Percentiles rank a stretch among this genome's conserved stretches.
phyloP scores from a whole-genome alignment of 768 basidiomycete species.

The Cystobasidium onofrii region DNA sequence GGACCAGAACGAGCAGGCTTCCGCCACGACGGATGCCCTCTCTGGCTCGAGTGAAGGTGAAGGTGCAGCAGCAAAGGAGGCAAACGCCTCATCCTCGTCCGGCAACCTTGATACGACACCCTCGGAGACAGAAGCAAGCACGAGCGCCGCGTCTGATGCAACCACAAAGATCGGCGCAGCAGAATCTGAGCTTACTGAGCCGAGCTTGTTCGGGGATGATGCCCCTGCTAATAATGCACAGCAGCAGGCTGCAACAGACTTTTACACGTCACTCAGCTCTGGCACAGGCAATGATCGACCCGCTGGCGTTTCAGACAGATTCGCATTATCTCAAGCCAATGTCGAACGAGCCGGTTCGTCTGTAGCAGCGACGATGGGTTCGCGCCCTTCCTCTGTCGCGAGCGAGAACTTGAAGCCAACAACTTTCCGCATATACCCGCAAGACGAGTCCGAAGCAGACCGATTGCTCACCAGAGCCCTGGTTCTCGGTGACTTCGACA shows the following conservation, averaged over 20 bases:
- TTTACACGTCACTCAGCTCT: slow-evolving; percentile 72
- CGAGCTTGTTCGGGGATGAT: slow-evolving; percentile 80
- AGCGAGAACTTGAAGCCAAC: slow-evolving; percentile 63
- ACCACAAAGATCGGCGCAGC: slow-evolving; percentile 52
- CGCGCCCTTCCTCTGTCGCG: slow-evolving; percentile 70
- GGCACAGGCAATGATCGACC: slow-evolving; percentile 48
- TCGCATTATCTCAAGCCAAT: slow-evolving; percentile 48
- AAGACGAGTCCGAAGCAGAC: slow-evolving; percentile 77
- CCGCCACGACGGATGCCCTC: slow-evolving; percentile 17
- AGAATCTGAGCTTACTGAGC: slow-evolving; percentile 58
- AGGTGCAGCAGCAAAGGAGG: slow-evolving; percentile 43
- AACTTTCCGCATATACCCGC: slow-evolving; percentile 82
- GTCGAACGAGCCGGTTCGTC: slow-evolving; percentile 57
- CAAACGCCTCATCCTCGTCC: slow-evolving; percentile 43
- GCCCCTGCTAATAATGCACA: slow-evolving; percentile 50
- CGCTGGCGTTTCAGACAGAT: slow-evolving; percentile 58
- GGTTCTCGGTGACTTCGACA: slow-evolving; percentile 89
- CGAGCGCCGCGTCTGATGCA: slow-evolving; percentile 53
- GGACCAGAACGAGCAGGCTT: slow-evolving; percentile 52
- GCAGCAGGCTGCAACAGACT: slow-evolving; percentile 52
- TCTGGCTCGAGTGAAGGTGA: slow-evolving; percentile 48
- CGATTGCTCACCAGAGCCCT: slow-evolving; percentile 81
- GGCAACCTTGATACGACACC: slow-evolving; percentile 46
- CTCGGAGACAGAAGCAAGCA: slow-evolving; percentile 62
- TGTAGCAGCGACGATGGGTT: slow-evolving; percentile 91